Conservation (phyloP, 2,329 filamentous ascomycete genomes). For the Stenocarpella maydis region DNA sequence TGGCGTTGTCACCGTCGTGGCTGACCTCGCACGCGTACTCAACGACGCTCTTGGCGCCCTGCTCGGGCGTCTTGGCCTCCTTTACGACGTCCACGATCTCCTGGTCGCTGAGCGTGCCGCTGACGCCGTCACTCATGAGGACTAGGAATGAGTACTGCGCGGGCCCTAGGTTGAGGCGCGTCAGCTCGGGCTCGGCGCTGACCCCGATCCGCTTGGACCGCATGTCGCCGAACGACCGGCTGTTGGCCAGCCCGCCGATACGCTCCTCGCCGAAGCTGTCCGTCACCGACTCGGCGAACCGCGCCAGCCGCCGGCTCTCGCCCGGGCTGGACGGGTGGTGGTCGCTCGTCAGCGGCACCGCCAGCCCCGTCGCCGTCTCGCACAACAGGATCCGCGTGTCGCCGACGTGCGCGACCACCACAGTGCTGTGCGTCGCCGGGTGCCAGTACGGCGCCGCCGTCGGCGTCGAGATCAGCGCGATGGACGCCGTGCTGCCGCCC, state of each 20-base stretch:
- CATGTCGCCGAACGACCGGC: constrained; percentile 93
- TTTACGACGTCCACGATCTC: constrained; percentile 97
- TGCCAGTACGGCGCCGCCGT: constrained; percentile 96
- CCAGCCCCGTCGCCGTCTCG: constrained; percentile 81
- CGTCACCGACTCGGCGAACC: constrained; percentile 86
- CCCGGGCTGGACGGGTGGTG: constrained; percentile 90
- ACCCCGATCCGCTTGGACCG: constrained; percentile 91
- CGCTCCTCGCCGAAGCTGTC: constrained; percentile 98
- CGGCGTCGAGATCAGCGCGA: constrained; percentile 90
- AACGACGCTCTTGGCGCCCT: constrained; percentile 81
- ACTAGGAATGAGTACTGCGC: constrained; percentile 91
- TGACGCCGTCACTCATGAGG: constrained; percentile 88
- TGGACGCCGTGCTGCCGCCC: constrained; percentile 90
- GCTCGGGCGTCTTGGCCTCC: constrained; percentile 89
- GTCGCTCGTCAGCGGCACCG: constrained; percentile 84
- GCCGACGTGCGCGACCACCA: constrained; percentile 90
- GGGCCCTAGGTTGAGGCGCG: constrained; percentile 78
- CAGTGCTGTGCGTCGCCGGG: constrained; percentile 81
- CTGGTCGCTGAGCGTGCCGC: constrained; percentile 85
- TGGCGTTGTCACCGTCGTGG: constrained; percentile 71
- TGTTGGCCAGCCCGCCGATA: constrained; percentile 92
- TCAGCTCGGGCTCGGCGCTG: constrained; percentile 90
- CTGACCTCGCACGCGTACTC: constrained; percentile 89
- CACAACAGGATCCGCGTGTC: constrained; percentile 93
- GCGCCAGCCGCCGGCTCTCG: constrained; percentile 83